A percentile compares a stretch with the other conserved stretches of the same genome.
phyloP scores from a whole-genome alignment of 1,284 basidiomycete species.

The Sporisorium iseilematis-ciliati region DNA sequence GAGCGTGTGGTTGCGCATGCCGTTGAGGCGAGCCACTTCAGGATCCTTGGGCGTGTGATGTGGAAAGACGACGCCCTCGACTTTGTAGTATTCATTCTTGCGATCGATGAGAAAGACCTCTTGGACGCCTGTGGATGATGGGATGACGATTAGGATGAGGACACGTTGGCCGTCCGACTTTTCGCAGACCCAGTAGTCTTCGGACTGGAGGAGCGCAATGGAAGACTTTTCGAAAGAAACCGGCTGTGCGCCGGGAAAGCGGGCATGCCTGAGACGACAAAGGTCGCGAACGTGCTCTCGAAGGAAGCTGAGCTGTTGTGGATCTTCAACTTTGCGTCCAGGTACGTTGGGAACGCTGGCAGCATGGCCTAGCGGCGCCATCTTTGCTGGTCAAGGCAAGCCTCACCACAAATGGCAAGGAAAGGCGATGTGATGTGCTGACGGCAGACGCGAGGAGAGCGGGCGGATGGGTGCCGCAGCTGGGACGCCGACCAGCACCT shows the following conservation, averaged over 20 bases:
- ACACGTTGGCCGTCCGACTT: conserved; percentile 98
- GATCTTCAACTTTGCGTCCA: conserved; percentile 40
- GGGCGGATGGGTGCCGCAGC: conserved; percentile 2
- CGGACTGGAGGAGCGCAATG: conserved; percentile 45
- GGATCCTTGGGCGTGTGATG: conserved; percentile 44
- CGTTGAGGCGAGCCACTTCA: conserved; percentile 14
- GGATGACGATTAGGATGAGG: conserved; percentile 81
- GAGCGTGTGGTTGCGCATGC: conserved; percentile 78
- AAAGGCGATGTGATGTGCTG: not conserved
- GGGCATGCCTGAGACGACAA: conserved; percentile 38
- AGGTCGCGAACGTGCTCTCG: conserved; percentile 50
- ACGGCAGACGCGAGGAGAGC: not conserved
- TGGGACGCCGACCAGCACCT: conserved; percentile 7
- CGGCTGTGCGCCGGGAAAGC: conserved; percentile 64
- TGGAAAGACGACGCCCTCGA: conserved; percentile 83
- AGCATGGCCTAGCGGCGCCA: conserved; percentile 46
- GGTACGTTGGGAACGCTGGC: conserved; percentile 49
- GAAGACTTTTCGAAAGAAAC: conserved; percentile 59
- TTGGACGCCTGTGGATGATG: conserved; percentile 74
- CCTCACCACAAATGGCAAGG: not conserved
- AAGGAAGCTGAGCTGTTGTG: conserved; percentile 32
- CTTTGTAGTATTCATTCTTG: conserved; percentile 85
- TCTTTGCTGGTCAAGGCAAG: conserved; percentile 9
- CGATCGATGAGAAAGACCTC: conserved; percentile 82
- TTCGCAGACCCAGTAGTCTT: conserved; percentile 94